These are phyloP conservation scores for Solanum hybrid DNA, from an alignment of 305 asterid species.

Conservation along the genomic window DNA sequence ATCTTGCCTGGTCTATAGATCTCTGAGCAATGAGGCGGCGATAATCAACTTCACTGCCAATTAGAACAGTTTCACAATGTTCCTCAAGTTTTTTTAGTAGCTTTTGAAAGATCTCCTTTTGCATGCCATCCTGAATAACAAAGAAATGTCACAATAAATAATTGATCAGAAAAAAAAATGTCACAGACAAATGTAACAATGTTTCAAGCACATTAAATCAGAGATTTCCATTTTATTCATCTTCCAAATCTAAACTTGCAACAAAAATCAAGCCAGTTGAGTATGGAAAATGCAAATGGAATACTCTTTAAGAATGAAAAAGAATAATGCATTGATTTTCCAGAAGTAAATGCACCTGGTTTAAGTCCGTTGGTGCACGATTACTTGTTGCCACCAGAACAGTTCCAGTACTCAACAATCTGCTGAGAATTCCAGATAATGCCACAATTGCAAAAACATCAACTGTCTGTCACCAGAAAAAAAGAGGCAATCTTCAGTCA, in stretches of 20 bases:
- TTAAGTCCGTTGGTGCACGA: constrained; percentile 85
- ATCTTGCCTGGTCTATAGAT: constrained; percentile 68
- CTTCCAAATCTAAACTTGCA: background rate
- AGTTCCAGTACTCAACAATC: constrained; percentile 88
- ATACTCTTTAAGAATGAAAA: background rate
- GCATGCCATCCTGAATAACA: constrained; percentile 89
- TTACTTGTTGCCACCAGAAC: constrained; percentile 97
- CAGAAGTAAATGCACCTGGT: constrained; percentile 49
- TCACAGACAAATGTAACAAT: background rate
- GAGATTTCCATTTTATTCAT: background rate
- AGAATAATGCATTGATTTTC: background rate
- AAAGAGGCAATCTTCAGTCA: background rate
- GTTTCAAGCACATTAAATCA: background rate
- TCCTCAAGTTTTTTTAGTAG: constrained; percentile 55
- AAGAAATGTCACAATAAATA: background rate
- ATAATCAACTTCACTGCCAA: constrained; percentile 93
- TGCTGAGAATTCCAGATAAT: constrained; percentile 88
- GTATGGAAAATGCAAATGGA: background rate
- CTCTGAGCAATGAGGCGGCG: constrained; percentile 71
- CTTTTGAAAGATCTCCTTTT: constrained; percentile 76
- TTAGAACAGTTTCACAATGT: constrained; percentile 61
- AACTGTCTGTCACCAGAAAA: constrained; percentile 60
- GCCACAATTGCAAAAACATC: constrained; percentile 98
- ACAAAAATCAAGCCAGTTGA: background rate
- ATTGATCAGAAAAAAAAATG: background rate